phyloP scores from a whole-genome alignment of 164 flowering plant genomes.

The Vitis rupestris region DNA sequence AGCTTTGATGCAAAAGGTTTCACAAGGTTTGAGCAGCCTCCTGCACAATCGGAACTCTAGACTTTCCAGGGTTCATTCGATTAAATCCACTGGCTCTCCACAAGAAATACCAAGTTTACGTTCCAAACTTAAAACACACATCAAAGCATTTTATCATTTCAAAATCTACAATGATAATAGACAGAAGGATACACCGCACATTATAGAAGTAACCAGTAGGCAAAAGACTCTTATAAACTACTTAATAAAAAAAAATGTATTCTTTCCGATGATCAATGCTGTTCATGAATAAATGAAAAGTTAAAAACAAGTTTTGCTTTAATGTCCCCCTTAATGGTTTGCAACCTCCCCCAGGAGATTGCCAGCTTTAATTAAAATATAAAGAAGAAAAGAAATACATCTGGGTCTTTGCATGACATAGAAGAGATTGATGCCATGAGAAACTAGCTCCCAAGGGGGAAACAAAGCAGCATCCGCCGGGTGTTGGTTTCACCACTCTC shows the following conservation, averaged over 20 bases:
- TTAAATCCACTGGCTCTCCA: too few species aligned
- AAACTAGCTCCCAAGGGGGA: constrained; percentile 10
- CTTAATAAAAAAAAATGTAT: not conserved
- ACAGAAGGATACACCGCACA: too few species aligned
- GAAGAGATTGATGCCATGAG: not conserved
- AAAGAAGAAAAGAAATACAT: not conserved
- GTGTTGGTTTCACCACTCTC: not conserved
- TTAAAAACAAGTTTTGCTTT: not conserved
- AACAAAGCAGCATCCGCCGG: not conserved
- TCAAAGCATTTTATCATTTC: too few species aligned
- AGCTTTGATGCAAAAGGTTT: too few species aligned
- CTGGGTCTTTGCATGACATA: not conserved
- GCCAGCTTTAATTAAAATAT: not conserved
- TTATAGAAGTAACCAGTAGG: too few species aligned
- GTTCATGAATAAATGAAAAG: constrained; percentile 4
- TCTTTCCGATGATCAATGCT: not conserved
- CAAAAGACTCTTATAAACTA: too few species aligned
- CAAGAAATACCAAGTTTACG: too few species aligned
- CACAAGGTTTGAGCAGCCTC: too few species aligned
- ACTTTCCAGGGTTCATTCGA: too few species aligned
- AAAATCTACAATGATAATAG: too few species aligned
- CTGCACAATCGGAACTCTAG: too few species aligned
- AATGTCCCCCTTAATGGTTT: constrained; percentile 1
- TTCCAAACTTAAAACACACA: too few species aligned
- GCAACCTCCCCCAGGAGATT: not conserved